Conservation (phyloP, 2,329 filamentous ascomycete species). For the Colletotrichum falcatum region DNA sequence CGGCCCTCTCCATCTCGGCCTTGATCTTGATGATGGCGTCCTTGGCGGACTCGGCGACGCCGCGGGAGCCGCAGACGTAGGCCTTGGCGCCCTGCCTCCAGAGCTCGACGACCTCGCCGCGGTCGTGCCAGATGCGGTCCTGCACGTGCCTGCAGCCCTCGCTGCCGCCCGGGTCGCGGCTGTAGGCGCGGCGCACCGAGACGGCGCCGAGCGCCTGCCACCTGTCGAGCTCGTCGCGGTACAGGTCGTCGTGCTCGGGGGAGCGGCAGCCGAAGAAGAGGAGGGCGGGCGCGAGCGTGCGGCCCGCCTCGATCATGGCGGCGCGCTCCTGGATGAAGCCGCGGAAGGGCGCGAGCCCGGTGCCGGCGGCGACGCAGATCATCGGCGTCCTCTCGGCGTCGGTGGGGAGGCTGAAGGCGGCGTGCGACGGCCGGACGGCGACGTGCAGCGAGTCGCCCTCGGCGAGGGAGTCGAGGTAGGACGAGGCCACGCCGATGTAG, state of each 20-base stretch:
- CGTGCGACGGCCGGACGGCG: conserved; percentile 57
- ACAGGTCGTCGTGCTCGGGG: conserved; percentile 50
- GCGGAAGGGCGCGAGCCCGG: conserved; percentile 60
- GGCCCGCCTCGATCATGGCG: conserved; percentile 50
- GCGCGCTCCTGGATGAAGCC: conserved; percentile 53
- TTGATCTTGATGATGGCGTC: conserved; percentile 46
- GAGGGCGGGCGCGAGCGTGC: conserved; percentile 51
- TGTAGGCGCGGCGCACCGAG: conserved; percentile 69
- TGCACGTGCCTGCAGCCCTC: conserved; percentile 63
- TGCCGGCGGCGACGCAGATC: conserved; percentile 63
- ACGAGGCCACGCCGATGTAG: conserved; percentile 71
- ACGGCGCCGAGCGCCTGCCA: conserved; percentile 57
- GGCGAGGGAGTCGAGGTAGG: conserved; percentile 66
- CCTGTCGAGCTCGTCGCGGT: conserved; percentile 44
- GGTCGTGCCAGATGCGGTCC: conserved; percentile 54
- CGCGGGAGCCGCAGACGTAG: conserved; percentile 70
- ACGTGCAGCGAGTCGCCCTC: conserved; percentile 61
- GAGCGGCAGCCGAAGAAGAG: conserved; percentile 57
- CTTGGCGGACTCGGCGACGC: conserved; percentile 57
- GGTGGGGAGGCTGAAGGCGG: conserved; percentile 57
- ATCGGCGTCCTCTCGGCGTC: conserved; percentile 56
- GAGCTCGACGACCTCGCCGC: conserved; percentile 47
- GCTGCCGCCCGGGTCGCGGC: conserved; percentile 55
- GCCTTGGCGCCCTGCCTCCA: conserved; percentile 61
- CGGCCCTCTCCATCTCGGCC: conserved; percentile 46